Evolutionary conservation across 1,139 yeast genomes (phyloP).

Genomic region (Nakaseomyces kungkrabaensis): DNA sequence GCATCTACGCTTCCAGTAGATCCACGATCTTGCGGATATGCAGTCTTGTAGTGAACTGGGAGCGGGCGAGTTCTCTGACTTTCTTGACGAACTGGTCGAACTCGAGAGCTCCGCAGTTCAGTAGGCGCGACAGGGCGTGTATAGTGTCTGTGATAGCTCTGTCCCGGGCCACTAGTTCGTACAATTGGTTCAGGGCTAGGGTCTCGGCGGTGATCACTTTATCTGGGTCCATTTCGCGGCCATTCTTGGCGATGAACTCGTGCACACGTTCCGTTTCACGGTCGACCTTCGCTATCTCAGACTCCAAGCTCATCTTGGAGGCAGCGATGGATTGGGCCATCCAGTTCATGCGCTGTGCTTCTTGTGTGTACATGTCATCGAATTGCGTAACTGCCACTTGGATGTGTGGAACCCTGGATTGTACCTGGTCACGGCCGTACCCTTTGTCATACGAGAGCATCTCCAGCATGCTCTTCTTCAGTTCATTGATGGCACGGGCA

Average conservation of each 20-base stretch:
- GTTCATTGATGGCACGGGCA: not conserved
- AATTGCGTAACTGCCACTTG: slow-evolving; percentile 1
- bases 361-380: slow-evolving; percentile 1
- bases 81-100: slow-evolving; percentile 30
- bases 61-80: slow-evolving; percentile 60
- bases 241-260: not conserved
- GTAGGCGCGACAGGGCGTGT: slow-evolving; percentile 49
- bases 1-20: slow-evolving; percentile 1
- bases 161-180: slow-evolving; percentile 55
- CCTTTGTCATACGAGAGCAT: not conserved
- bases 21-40: slow-evolving; percentile 32
- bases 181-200: slow-evolving; percentile 39
- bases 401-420: not conserved
- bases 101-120: slow-evolving; percentile 35
- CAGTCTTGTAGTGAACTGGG: slow-evolving; percentile 48
- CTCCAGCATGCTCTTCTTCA: not conserved
- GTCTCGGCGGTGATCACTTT: slow-evolving; percentile 8
- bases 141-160: slow-evolving; percentile 61
- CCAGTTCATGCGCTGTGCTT: not conserved
- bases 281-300: not conserved
- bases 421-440: not conserved
- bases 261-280: not conserved
- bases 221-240: slow-evolving; percentile 2
- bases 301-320: not conserved
- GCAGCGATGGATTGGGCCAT: not conserved